These are phyloP conservation scores for Raphanus sativus DNA, from an alignment of 345 rosid genomes.

Conservation along the genomic window DNA sequence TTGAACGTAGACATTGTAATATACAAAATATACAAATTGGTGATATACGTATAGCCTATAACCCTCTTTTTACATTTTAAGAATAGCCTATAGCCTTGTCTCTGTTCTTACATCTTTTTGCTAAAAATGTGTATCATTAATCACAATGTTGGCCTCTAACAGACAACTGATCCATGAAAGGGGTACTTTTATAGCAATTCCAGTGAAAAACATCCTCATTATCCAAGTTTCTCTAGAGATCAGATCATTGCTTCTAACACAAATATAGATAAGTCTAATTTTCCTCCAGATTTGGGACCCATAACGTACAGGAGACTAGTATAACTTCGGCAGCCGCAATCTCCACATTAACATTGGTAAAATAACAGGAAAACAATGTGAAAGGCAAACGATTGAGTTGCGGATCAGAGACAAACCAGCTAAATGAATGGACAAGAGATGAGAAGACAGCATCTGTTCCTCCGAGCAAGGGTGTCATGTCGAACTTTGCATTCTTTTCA, in stretches of 20 bases:
- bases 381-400: neutral
- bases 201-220: neutral
- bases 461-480: constrained; percentile 97
- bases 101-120: neutral
- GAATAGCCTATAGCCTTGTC: neutral
- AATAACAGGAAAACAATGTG: neutral
- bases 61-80: neutral
- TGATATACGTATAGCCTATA: neutral
- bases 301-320: neutral
- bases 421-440: constrained; percentile 90
- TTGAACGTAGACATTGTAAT: neutral
- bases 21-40: constrained; percentile 16
- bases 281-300: constrained; percentile 1
- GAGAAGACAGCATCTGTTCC: constrained; percentile 99
- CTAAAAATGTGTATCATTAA: neutral
- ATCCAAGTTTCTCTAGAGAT: neutral
- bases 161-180: neutral
- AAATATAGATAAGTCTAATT: neutral
- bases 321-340: neutral
- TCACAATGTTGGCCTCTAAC: neutral
- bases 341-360: neutral
- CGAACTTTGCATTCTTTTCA: constrained; percentile 95
- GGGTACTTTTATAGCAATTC: neutral
- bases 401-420: constrained; percentile 69
- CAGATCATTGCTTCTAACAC: neutral